Percentiles rank a stretch among this genome's conserved stretches.
Evolutionary conservation across 2,329 filamentous ascomycete genomes (phyloP).

Genomic region (Talaromyces sp.): DNA sequence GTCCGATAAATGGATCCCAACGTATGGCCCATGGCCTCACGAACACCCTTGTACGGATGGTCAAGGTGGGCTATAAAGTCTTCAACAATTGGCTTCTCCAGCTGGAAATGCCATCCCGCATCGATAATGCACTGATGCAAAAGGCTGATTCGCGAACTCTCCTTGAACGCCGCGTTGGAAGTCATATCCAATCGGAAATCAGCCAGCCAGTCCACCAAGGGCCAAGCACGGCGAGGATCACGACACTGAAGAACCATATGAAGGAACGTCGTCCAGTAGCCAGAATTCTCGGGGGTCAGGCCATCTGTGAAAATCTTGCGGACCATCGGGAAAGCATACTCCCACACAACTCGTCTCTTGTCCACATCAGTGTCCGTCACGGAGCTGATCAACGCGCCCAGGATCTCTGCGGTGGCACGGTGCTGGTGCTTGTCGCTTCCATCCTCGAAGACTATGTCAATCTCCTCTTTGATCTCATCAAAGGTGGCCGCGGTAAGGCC

Average conservation of each 20-base stretch:
- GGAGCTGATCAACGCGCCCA: slow-evolving; percentile 76
- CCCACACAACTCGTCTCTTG: slow-evolving; percentile 73
- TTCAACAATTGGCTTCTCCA: slow-evolving; percentile 79
- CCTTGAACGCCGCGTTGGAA: slow-evolving; percentile 97
- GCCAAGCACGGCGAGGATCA: slow-evolving; percentile 81
- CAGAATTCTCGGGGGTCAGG: slow-evolving; percentile 86
- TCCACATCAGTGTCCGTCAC: slow-evolving; percentile 72
- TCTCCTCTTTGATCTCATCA: slow-evolving; percentile 79
- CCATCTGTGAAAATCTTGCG: slow-evolving; percentile 83
- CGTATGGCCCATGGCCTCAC: slow-evolving; percentile 87
- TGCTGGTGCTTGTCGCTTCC: slow-evolving; percentile 97
- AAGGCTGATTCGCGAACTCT: slow-evolving; percentile 91
- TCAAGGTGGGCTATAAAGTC: slow-evolving; percentile 89
- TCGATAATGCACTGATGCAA: slow-evolving; percentile 84
- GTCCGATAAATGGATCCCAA: slow-evolving; percentile 85
- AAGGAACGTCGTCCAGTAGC: slow-evolving; percentile 92
- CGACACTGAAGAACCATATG: slow-evolving; percentile 84
- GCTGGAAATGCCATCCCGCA: slow-evolving; percentile 91
- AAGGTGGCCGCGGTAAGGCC: slow-evolving; percentile 72
- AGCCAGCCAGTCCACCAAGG: slow-evolving; percentile 75
- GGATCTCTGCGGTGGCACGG: slow-evolving; percentile 87
- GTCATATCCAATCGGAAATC: slow-evolving; percentile 88
- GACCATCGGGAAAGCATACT: slow-evolving; percentile 83
- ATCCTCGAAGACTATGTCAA: slow-evolving; percentile 74
- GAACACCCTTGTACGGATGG: slow-evolving; percentile 95